These are phyloP conservation scores for Benincasa hispida DNA, from an alignment of 306 rosid genomes.

Conservation along the genomic window DNA sequence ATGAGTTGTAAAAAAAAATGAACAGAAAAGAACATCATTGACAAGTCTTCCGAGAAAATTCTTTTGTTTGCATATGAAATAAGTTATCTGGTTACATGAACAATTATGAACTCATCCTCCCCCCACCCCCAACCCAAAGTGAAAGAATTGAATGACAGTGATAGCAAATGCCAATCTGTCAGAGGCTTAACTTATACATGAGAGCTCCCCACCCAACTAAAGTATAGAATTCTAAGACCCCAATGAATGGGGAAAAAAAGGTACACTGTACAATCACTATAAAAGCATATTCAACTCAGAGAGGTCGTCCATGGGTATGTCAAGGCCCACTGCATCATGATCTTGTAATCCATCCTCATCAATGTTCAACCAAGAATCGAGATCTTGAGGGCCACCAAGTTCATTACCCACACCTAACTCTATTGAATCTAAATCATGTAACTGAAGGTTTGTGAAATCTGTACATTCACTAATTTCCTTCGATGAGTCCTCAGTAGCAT, in stretches of 20 bases:
- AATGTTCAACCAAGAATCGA: constrained; percentile 54
- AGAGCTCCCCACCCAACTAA: constrained; percentile 34
- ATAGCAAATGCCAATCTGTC: constrained; percentile 47
- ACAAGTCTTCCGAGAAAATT: neutral
- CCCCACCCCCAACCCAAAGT: neutral
- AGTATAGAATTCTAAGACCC: constrained; percentile 23
- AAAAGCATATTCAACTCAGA: constrained; percentile 41
- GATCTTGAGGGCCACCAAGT: constrained; percentile 46
- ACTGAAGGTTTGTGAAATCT: constrained; percentile 29
- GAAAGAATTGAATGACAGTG: constrained; percentile 59
- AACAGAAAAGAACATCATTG: neutral
- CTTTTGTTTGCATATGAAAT: neutral
- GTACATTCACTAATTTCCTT: constrained; percentile 27
- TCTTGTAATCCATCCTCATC: constrained; percentile 58
- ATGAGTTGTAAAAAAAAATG: neutral
- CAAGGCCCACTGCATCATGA: constrained; percentile 43
- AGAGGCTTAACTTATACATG: constrained; percentile 44
- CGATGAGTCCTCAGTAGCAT: constrained; percentile 15
- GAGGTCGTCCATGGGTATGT: constrained; percentile 89
- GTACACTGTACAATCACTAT: constrained; percentile 34
- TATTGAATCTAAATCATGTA: constrained; percentile 51
- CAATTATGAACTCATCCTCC: neutral
- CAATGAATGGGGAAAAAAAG: constrained; percentile 22
- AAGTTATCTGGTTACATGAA: constrained; percentile 4
- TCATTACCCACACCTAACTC: constrained; percentile 50